phyloP scores from a whole-genome alignment of 139 green algal genomes.

The Axilococcus clingmanii region DNA sequence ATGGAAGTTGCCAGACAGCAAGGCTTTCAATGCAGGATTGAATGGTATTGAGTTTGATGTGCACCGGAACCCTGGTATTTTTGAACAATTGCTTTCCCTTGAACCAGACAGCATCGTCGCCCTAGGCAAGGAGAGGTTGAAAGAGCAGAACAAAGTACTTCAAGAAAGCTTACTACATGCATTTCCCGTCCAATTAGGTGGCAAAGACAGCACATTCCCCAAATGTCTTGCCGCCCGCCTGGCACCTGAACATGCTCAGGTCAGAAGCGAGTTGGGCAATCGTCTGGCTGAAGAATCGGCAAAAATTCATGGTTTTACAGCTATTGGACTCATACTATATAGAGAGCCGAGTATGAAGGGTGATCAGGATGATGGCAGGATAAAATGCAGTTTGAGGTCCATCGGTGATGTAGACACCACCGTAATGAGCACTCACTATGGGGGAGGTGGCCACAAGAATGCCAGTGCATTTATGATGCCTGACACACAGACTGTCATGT shows the following conservation, averaged over 20 bases:
- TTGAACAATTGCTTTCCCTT: conserved; percentile 31
- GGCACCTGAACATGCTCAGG: conserved; percentile 4
- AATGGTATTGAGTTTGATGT: conserved; percentile 31
- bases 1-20: conserved; percentile 39
- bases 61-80: conserved; percentile 34
- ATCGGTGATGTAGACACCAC: conserved; percentile 31
- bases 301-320: conserved; percentile 14
- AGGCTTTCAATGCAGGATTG: conserved; percentile 36
- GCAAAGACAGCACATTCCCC: not conserved
- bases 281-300: conserved; percentile 23
- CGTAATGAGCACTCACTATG: conserved; percentile 17
- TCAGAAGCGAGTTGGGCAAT: conserved; percentile 45
- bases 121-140: conserved; percentile 9
- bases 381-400: conserved; percentile 49
- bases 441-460: conserved; percentile 43
- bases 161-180: conserved; percentile 7
- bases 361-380: not conserved
- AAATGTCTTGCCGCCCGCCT: conserved; percentile 24
- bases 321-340: conserved; percentile 26
- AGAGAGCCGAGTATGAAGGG: conserved; percentile 3
- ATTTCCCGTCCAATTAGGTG: conserved; percentile 28
- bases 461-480: conserved; percentile 25
- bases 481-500: conserved; percentile 15
- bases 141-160: conserved; percentile 13
- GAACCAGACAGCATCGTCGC: not conserved